A percentile compares a stretch with the other conserved stretches of the same genome.
These are phyloP conservation scores for Phyllosticta citribraziliensis DNA, from an alignment of 2,329 filamentous ascomycete species.

Conservation along the genomic window DNA sequence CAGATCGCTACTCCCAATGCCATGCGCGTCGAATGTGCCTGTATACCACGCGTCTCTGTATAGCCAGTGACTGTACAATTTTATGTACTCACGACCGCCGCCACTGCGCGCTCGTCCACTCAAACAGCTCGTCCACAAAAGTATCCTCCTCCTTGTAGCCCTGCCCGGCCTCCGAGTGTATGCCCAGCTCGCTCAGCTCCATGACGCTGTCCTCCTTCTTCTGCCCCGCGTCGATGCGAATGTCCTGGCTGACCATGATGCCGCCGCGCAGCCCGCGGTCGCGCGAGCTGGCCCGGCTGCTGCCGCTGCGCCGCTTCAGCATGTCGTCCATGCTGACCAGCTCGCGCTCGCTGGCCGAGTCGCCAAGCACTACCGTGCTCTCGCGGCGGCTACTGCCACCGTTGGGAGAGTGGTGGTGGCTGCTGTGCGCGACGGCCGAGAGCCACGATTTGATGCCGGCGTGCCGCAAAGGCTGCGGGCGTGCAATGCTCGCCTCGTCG, in stretches of 20 bases:
- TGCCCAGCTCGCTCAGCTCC: conserved; percentile 24
- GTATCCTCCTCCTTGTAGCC: conserved; percentile 32
- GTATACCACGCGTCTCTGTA: too few relatives aligned
- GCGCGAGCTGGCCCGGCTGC: conserved; percentile 1
- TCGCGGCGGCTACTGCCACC: neutral
- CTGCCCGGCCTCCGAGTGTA: conserved; percentile 22
- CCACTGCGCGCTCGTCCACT: conserved; percentile 20
- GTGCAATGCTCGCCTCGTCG: neutral
- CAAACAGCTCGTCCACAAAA: conserved; percentile 28
- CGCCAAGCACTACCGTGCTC: conserved; percentile 16
- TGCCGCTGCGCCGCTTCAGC: neutral
- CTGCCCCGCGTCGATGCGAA: conserved; percentile 18
- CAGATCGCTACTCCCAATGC: too few relatives aligned
- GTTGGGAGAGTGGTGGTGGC: neutral
- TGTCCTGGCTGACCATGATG: conserved; percentile 30
- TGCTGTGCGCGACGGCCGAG: neutral
- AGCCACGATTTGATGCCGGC: neutral
- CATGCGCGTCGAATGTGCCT: too few relatives aligned
- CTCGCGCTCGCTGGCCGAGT: conserved; percentile 14
- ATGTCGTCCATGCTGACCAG: conserved; percentile 12
- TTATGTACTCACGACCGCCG: conserved; percentile 2
- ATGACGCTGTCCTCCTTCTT: conserved; percentile 16
- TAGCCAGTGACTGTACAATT: too few relatives aligned
- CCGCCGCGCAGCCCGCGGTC: conserved; percentile 21
- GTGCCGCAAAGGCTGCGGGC: neutral